These are phyloP conservation scores for Microdochium bolleyi DNA, from an alignment of 2,329 filamentous ascomycete species.

Conservation along the genomic window DNA sequence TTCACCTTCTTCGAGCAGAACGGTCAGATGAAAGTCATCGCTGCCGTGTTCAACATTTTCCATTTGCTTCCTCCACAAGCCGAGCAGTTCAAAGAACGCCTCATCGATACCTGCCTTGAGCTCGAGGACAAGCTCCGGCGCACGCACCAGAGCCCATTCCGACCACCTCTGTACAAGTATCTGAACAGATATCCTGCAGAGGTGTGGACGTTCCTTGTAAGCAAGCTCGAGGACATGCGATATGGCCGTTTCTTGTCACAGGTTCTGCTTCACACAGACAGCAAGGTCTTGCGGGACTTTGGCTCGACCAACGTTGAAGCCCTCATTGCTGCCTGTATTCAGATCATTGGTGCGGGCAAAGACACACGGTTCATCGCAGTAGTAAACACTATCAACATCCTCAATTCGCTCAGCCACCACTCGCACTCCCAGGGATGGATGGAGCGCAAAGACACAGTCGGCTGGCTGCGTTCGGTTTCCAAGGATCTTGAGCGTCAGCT, in stretches of 20 bases:
- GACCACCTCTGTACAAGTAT: constrained; percentile 83
- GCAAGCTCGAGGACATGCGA: constrained; percentile 72
- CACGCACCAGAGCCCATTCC: constrained; percentile 87
- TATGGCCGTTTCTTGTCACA: constrained; percentile 91
- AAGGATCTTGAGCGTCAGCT: constrained; percentile 73
- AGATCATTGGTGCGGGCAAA: constrained; percentile 54
- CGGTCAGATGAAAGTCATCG: constrained; percentile 86
- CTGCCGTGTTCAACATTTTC: constrained; percentile 93
- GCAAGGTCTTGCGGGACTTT: constrained; percentile 64
- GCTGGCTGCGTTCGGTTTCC: constrained; percentile 57
- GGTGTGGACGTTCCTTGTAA: constrained; percentile 72
- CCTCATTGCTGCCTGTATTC: constrained; percentile 60
- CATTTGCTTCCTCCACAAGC: constrained; percentile 89
- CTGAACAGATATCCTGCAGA: constrained; percentile 89
- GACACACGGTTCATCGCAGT: constrained; percentile 63
- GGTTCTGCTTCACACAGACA: constrained; percentile 68
- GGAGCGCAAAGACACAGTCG: constrained; percentile 52
- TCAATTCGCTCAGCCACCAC: constrained; percentile 68
- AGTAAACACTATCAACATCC: constrained; percentile 81
- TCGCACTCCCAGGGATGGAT: constrained; percentile 63
- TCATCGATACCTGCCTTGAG: constrained; percentile 85
- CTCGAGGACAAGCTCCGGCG: constrained; percentile 78
- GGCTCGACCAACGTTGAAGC: constrained; percentile 66
- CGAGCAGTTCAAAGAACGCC: constrained; percentile 79
- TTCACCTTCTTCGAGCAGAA: constrained; percentile 95